Evolutionary conservation across 208 protist genomes (phyloP).

Genomic region (Acanthamoeba triangularis): DNA sequence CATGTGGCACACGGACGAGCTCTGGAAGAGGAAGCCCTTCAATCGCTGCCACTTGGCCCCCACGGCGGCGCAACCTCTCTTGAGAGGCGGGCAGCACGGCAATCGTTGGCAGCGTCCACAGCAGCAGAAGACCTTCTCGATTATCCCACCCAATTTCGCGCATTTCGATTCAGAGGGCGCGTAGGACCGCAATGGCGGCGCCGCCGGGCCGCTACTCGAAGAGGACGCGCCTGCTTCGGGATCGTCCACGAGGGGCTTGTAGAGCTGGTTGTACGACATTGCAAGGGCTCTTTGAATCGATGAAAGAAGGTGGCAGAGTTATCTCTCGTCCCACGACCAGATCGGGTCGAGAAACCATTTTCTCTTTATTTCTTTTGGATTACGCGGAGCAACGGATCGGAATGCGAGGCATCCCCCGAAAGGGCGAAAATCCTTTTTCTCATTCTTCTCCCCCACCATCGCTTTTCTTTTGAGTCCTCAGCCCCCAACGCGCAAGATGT

Average conservation of each 20-base stretch:
- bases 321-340: neutral
- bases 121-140: conserved; percentile 35
- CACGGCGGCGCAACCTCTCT: neutral
- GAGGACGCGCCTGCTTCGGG: neutral
- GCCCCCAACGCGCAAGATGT: too few species aligned
- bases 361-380: too few species aligned
- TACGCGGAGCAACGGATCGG: too few species aligned
- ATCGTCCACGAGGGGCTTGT: conserved; percentile 42
- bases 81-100: neutral
- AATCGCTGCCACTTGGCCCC: neutral
- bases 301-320: too few species aligned
- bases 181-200: neutral
- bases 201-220: neutral
- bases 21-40: conserved; percentile 48
- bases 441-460: too few species aligned
- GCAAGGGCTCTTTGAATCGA: neutral
- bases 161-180: conserved; percentile 4
- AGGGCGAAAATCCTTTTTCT: too few species aligned
- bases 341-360: neutral
- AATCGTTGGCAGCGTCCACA: conserved; percentile 21
- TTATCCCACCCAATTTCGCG: neutral
- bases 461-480: too few species aligned
- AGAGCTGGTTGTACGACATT: conserved; percentile 55
- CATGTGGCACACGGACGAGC: conserved; percentile 60
- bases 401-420: too few species aligned